A percentile compares a stretch with the other conserved stretches of the same genome.
Evolutionary conservation across 2,329 filamentous ascomycete genomes (phyloP).

Genomic region (Arthrobotrys sphaeroides): DNA sequence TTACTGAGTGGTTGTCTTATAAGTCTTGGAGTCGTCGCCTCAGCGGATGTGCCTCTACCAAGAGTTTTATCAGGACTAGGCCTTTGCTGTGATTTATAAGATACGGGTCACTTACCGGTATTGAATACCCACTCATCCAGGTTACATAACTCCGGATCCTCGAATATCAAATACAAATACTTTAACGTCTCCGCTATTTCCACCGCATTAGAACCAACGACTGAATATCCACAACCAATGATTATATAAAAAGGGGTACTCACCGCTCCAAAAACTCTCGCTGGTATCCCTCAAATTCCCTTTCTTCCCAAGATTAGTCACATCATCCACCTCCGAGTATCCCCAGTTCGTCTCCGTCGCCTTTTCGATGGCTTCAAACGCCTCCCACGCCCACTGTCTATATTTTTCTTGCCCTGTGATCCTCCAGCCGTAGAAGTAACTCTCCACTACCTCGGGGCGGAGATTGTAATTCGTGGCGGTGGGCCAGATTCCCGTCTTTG

Average conservation of each 20-base stretch:
- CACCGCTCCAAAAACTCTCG: constrained; percentile 88
- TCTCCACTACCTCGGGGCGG: constrained; percentile 83
- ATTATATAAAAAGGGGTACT: constrained; percentile 66
- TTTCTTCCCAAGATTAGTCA: constrained; percentile 72
- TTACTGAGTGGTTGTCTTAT: background rate
- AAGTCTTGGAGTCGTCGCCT: constrained; percentile 3
- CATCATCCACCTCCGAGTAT: constrained; percentile 73
- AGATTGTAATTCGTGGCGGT: constrained; percentile 70
- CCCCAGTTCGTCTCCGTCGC: constrained; percentile 73
- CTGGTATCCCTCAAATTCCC: constrained; percentile 73
- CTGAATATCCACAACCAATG: background rate
- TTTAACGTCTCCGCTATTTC: constrained; percentile 69
- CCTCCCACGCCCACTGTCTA: constrained; percentile 85
- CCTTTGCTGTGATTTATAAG: background rate
- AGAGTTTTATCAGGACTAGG: background rate
- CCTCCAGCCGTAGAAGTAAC: constrained; percentile 86
- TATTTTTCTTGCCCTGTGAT: constrained; percentile 79
- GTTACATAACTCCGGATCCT: constrained; percentile 79
- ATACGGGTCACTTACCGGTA: constrained; percentile 61
- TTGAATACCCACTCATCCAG: constrained; percentile 79
- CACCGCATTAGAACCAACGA: background rate
- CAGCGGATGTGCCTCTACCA: constrained; percentile 46
- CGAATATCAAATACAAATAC: constrained; percentile 85
- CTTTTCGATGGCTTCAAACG: constrained; percentile 73
- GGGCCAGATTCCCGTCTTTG: constrained; percentile 75